Base-by-base conservation (phyloP, 1,284 basidiomycete genomes). In the Moesziomyces antarcticus region DNA sequence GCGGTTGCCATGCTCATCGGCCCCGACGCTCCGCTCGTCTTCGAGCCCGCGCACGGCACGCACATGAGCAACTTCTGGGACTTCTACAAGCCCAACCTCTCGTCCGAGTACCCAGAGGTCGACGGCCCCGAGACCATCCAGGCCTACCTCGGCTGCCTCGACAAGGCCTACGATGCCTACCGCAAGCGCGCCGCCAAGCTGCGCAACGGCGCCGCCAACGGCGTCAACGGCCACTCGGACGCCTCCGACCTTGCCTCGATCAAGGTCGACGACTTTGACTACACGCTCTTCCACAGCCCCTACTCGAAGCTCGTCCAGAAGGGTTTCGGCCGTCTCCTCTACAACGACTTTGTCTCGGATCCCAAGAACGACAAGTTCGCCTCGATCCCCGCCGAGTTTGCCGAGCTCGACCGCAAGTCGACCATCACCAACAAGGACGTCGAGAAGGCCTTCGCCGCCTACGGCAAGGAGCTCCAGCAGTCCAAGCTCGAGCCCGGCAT, bases 271-370 rank as follows among this genome's bases (percentile, higher is more conserved):
- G 89, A 91, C 82, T 89, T 94, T 84, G 93, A 97, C 87, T 96
- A 92, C 84, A 89, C 91, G 71, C 90, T 95, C 82, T 93, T 96
- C 89, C 88, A 89, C 74, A 75, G 54, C 59, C 96, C 96, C 1
- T 99, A 98, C 86, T 94, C 94, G 86, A 99, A 99, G 88, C 93
- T 97, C 85, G 94, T 97, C 50, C 93, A 97, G 86, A 99, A 98
- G 87, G 94, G 93, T 46, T 91, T 95, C 85, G 95, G 92, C n/a
- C 92, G 96, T 67, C 86, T 98, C 85, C 83, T 92, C 78, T 96
- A 90, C 88, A 93, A 95, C 84, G 96, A 99, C 87, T 99, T 93
- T 88, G 87, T 94, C 77, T 86, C 90, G 68, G 89, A 91, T 85
- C 93, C 96, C 37, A 86, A 88, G 21, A 88, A 89, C 58, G 87